phyloP scores from a whole-genome alignment of 1,139 yeast species.

The Taphrina populina region DNA sequence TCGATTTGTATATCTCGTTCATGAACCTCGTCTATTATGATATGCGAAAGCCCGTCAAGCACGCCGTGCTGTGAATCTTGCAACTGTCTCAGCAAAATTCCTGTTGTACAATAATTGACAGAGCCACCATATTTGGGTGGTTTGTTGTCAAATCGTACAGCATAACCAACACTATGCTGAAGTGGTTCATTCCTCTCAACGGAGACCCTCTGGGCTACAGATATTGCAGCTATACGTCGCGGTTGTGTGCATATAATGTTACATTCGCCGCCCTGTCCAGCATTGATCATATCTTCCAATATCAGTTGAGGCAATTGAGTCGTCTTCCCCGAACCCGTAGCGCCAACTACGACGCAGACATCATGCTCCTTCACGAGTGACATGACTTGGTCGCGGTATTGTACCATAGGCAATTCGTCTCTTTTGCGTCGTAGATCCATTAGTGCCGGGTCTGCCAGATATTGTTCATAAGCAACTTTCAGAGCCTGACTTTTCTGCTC shows the following conservation, averaged over 20 bases:
- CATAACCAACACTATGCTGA: conserved; percentile 72
- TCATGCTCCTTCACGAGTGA: conserved; percentile 50
- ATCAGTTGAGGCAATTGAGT: conserved; percentile 89
- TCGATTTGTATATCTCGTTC: conserved; percentile 81
- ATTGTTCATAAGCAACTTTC: conserved; percentile 15
- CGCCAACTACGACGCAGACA: conserved; percentile 89
- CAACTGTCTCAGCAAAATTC: conserved; percentile 70
- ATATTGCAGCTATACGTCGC: conserved; percentile 69
- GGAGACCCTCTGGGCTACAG: conserved; percentile 68
- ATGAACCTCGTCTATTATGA: conserved; percentile 81
- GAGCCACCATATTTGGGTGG: conserved; percentile 64
- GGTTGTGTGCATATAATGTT: conserved; percentile 73
- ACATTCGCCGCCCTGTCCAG: conserved; percentile 54
- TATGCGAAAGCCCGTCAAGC: conserved; percentile 59
- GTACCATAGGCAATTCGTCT: conserved; percentile 37
- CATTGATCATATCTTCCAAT: conserved; percentile 57
- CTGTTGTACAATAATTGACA: conserved; percentile 74
- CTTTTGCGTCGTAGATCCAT: conserved; percentile 36
- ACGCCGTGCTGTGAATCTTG: conserved; percentile 51
- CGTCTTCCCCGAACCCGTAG: conserved; percentile 97
- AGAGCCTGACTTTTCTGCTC: conserved; percentile 20
- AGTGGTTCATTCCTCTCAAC: conserved; percentile 52
- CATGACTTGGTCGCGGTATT: conserved; percentile 35
- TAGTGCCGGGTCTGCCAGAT: conserved; percentile 18
- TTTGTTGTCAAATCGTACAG: conserved; percentile 76